Base-by-base conservation (phyloP, 2,329 filamentous ascomycete species). In the Pezicula rhizophila region DNA sequence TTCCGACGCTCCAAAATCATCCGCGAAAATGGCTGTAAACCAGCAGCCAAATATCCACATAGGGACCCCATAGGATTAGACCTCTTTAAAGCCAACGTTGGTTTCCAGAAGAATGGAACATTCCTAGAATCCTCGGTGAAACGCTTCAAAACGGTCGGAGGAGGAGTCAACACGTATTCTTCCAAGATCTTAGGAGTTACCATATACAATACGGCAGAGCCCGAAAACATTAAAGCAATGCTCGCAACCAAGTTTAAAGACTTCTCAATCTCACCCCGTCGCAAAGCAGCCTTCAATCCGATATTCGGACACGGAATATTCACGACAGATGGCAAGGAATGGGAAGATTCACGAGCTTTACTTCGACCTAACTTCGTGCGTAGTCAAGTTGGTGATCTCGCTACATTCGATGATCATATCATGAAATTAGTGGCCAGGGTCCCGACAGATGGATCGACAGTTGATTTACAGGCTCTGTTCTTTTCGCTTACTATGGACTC, bases 401-500 rank as follows among this genome's bases (percentile, higher is more conserved):
- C 64, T 28, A 78, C 77, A 1, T 82, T 85, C 45, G 82, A 87
- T 57, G 66, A 63, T 2, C 81, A 86, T 65, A 70, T 84, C 14
- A 64, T 71, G 28, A 69, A 75, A 23, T 67, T 89, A 49, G 69
- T 87, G 23, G 68, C 71, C n/a, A 72, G 74, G 18, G 72, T 89
- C 8, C 80, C 81, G 0, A 62, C 62, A 0, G 68, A 78, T 49
- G 74, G 82, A 42, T 65, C 69, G 2, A 73, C 71, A 0, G 72
- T 86, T 8, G 78, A 87, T 55, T 67, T 87, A 25, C 78, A 80
- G 57, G 73, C 77, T 10, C 65, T 84, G 8, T 83, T 86, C 59
- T 85, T 85, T 59, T 73, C 76, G 46, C 72, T 85, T 59, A 85
- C 82, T 0, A 71, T 87, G 15, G 83, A 87, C 52, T 78, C 80